A percentile compares a stretch with the other conserved stretches of the same genome.
Conservation (phyloP, 2,329 filamentous ascomycete genomes). For the Cladosporium sp. region DNA sequence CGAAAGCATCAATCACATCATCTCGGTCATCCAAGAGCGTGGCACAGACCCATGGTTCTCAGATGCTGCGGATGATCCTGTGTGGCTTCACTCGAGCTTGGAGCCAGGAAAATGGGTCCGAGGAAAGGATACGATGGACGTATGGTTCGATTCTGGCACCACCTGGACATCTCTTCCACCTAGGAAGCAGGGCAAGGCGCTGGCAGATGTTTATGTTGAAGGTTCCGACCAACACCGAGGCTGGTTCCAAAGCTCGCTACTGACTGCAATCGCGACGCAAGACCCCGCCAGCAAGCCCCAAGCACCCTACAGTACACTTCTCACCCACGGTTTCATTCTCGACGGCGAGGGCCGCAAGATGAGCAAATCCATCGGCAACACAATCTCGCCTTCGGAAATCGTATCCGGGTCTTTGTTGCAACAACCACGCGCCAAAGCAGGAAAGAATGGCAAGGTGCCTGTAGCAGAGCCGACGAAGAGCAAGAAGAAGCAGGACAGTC, state of each 20-base stretch:
- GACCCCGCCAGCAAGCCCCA: constrained; percentile 35
- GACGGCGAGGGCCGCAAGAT: constrained; percentile 92
- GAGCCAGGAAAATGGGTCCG: constrained; percentile 57
- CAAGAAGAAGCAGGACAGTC: constrained; percentile 26
- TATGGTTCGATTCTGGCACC: constrained; percentile 98
- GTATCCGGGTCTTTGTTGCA: constrained; percentile 78
- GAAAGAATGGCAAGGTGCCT: constrained; percentile 40
- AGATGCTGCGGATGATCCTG: constrained; percentile 66
- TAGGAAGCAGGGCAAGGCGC: constrained; percentile 34
- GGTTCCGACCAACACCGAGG: constrained; percentile 94
- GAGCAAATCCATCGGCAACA: constrained; percentile 95
- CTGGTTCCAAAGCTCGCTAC: constrained; percentile 95
- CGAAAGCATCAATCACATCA: constrained; percentile 78
- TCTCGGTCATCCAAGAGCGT: constrained; percentile 67
- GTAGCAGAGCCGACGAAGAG: not conserved
- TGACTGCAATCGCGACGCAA: constrained; percentile 73
- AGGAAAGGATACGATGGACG: constrained; percentile 95
- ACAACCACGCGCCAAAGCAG: constrained; percentile 51
- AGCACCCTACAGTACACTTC: constrained; percentile 80
- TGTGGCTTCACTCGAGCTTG: constrained; percentile 69
- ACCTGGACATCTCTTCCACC: constrained; percentile 66
- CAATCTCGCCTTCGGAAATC: constrained; percentile 73
- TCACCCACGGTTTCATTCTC: constrained; percentile 92
- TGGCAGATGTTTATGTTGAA: constrained; percentile 85
- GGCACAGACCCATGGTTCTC: constrained; percentile 95